Conservation (phyloP, 768 basidiomycete species). For the Boletus huronensis region DNA sequence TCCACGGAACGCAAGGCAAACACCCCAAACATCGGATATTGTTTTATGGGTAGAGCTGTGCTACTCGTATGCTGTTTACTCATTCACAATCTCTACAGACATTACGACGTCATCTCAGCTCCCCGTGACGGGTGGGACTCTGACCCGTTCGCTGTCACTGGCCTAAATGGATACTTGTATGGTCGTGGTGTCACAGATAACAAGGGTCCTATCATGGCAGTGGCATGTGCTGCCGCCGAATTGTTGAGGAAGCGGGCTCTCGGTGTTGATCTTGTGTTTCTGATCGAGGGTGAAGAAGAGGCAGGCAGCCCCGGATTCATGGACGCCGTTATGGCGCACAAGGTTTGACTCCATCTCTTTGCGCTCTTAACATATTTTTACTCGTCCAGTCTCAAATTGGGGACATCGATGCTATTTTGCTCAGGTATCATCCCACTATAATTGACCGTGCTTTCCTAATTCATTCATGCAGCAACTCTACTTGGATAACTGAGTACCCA, state of each 20-base stretch:
- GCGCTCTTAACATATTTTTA: not conserved
- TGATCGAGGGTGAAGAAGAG: conserved; percentile 97
- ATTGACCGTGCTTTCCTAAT: not conserved
- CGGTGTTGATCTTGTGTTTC: conserved; percentile 81
- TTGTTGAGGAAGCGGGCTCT: conserved; percentile 69
- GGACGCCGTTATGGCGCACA: conserved; percentile 70
- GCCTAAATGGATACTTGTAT: conserved; percentile 85
- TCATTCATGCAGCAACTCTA: conserved; percentile 69
- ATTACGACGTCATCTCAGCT: conserved; percentile 96
- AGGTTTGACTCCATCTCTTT: conserved; percentile 42
- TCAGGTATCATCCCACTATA: conserved; percentile 50
- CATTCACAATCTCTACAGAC: conserved; percentile 42
- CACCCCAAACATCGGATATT: conserved; percentile 67
- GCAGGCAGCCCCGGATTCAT: conserved; percentile 86
- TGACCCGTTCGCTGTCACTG: conserved; percentile 78
- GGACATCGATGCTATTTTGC: conserved; percentile 81
- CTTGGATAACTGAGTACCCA: conserved; percentile 90
- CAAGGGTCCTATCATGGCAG: conserved; percentile 92
- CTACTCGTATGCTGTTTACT: not conserved
- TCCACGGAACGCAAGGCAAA: conserved; percentile 63
- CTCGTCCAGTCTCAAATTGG: conserved; percentile 69
- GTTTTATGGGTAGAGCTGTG: conserved; percentile 73
- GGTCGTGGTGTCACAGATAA: conserved; percentile 92
- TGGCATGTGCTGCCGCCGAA: conserved; percentile 85
- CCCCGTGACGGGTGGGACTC: conserved; percentile 71